Percentiles rank a stretch among this genome's conserved stretches.
phyloP scores from a whole-genome alignment of 352 stramenopile genomes.

The Elongisporangium senticosum region DNA sequence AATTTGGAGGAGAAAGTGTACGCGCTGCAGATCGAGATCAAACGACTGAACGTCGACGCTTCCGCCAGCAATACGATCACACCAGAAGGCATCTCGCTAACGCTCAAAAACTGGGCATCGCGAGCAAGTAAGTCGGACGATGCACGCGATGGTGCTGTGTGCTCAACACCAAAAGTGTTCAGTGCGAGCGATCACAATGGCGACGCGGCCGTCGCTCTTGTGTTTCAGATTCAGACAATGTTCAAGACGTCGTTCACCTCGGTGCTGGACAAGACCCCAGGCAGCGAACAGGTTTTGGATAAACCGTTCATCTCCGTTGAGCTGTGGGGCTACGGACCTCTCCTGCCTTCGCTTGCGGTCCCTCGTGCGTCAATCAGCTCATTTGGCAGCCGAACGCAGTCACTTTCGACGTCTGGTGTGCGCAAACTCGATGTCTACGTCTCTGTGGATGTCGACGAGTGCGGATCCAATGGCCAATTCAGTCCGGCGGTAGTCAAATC shows the following conservation, averaged over 20 bases:
- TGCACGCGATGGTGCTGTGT: no score
- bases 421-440: constrained; percentile 53
- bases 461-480: constrained; percentile 59
- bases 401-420: constrained; percentile 47
- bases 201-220: background rate
- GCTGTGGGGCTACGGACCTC: background rate
- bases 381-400: constrained; percentile 25
- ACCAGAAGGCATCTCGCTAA: constrained; percentile 22
- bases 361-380: background rate
- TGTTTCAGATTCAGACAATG: background rate
- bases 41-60: background rate
- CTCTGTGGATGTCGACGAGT: constrained; percentile 72
- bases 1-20: background rate
- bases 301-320: background rate
- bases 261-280: background rate
- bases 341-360: background rate
- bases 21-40: background rate
- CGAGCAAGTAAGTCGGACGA: background rate
- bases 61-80: constrained; percentile 2
- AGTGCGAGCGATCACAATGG: background rate
- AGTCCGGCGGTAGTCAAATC: constrained; percentile 58
- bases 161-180: constrained; percentile 2
- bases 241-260: background rate
- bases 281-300: background rate
- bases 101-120: constrained; percentile 25